Conservation (phyloP, 441 rosid genomes). For the Theobroma grandiflorum region DNA sequence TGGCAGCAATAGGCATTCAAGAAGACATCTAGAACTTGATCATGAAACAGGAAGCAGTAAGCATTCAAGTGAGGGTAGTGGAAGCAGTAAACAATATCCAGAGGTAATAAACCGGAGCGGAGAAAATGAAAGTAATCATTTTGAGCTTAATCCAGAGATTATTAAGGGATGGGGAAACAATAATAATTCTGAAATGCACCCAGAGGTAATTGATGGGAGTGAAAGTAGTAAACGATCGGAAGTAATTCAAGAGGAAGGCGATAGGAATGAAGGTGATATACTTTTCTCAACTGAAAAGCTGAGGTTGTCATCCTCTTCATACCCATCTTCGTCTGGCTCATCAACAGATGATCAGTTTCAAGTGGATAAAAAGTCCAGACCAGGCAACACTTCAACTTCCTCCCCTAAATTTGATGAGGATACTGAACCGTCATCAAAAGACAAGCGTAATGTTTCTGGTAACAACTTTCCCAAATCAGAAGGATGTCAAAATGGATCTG, state of each 20-base stretch:
- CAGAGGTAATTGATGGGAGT: constrained; percentile 17
- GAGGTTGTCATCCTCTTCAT: constrained; percentile 33
- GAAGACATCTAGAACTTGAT: not conserved
- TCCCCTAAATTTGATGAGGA: constrained; percentile 5
- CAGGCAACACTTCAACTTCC: constrained; percentile 19
- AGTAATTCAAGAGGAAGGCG: not conserved
- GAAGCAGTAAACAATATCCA: not conserved
- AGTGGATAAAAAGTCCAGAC: constrained; percentile 26
- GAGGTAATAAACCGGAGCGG: not conserved
- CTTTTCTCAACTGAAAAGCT: constrained; percentile 12
- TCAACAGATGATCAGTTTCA: constrained; percentile 44
- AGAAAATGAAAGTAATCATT: constrained; percentile 11
- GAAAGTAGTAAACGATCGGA: constrained; percentile 21
- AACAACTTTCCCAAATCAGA: constrained; percentile 31
- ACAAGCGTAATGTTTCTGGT: constrained; percentile 1
- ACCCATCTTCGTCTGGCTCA: constrained; percentile 40
- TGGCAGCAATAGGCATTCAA: constrained; percentile 1
- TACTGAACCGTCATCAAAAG: constrained; percentile 7
- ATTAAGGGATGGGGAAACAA: not conserved
- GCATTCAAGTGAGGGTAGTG: not conserved
- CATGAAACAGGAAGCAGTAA: not conserved
- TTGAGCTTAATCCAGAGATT: constrained; percentile 12
- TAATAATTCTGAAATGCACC: not conserved
- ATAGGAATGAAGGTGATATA: constrained; percentile 15
- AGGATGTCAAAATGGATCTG: constrained; percentile 35